Evolutionary conservation across 371 early-diverging fungal species (phyloP).

Genomic region (Neoconidiobolus thromboides): DNA sequence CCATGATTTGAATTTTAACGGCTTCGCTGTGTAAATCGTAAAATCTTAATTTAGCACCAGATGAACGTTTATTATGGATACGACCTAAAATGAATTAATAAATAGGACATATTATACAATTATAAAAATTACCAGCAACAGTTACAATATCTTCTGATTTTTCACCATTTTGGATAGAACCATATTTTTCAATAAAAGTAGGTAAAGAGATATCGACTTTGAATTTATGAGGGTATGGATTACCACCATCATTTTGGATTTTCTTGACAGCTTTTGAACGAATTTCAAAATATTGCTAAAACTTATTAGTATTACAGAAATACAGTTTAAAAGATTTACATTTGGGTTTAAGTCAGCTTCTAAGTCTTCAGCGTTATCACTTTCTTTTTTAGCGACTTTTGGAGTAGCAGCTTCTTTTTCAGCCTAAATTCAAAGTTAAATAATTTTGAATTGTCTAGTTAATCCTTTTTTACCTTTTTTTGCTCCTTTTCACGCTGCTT

Average conservation of each 20-base stretch:
- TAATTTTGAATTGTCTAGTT: not conserved
- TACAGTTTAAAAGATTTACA: conserved; percentile 15
- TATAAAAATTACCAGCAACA: conserved; percentile 42
- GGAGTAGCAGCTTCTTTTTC: conserved; percentile 17
- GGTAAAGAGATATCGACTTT: conserved; percentile 66
- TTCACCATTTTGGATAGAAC: conserved; percentile 45
- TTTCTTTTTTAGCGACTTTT: conserved; percentile 30
- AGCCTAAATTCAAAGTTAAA: not conserved
- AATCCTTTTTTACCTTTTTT: conserved; percentile 45
- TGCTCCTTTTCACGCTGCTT: conserved; percentile 80
- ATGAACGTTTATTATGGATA: conserved; percentile 68
- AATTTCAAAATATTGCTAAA: conserved; percentile 90
- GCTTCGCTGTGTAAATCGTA: conserved; percentile 92
- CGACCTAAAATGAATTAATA: conserved; percentile 17
- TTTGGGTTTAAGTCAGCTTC: conserved; percentile 77
- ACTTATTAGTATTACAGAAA: not conserved
- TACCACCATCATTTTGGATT: conserved; percentile 57
- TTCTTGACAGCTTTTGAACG: conserved; percentile 66
- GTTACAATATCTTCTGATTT: conserved; percentile 41
- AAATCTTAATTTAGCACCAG: conserved; percentile 80
- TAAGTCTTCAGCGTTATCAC: conserved; percentile 34
- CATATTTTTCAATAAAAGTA: conserved; percentile 71
- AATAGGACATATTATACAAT: conserved; percentile 12
- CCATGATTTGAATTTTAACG: conserved; percentile 88
- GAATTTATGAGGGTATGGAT: conserved; percentile 97